Base-by-base conservation (phyloP, 1,284 basidiomycete genomes). In the Trichosporon coremiiforme region DNA sequence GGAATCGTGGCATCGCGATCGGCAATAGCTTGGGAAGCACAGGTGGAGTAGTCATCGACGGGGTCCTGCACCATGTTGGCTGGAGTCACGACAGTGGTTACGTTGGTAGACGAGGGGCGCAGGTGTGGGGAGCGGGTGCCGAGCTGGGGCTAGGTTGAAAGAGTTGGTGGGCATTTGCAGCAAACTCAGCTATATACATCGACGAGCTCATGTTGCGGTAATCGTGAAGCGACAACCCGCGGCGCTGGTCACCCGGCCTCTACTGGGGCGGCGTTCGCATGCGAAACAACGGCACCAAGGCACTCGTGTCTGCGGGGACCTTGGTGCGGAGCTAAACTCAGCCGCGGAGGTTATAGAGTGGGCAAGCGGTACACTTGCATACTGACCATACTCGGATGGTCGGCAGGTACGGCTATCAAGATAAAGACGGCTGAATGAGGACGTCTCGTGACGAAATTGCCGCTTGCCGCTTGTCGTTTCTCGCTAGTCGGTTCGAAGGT, bases 1-100 rank as follows among this genome's bases (percentile, higher is more conserved):
- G 70, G 68, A 55, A 74, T 74, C 5, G 64, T 68, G 0, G 68
- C 69, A 50, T 71, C 68, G 35, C 73, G 70, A 64, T 62, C 17
- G 57, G 57, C 57, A 8, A 33, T 35, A 2, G 57, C 57, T 20
- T 33, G 33, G 6, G 57, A 31, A 4, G 57, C 57, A 6, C 57
- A 31, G 29, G 31, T 8, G 17, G 57, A n/a, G 17, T 62, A 62
- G 31, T 62, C 17, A n/a, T 33, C 29, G 31, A 33, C 31, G 15
- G 57, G 8, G 6, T 62, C 57, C 57, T 62, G 57, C n/a, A 62
- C 57, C 57, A 62, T 62, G 4, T 62, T 10, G 29, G 15, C 17
- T 10, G 22, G 8, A 62, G 9, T 17, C 1, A 31, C 5, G 31
- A 31, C 8, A 35, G 6, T 17, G 6, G 29, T 4, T n/a, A 29